Evolutionary conservation across 1,284 basidiomycete species (phyloP), one percentile per base, ranked within the genome.

Genomic region (Ceratobasidium papillatum): DNA sequence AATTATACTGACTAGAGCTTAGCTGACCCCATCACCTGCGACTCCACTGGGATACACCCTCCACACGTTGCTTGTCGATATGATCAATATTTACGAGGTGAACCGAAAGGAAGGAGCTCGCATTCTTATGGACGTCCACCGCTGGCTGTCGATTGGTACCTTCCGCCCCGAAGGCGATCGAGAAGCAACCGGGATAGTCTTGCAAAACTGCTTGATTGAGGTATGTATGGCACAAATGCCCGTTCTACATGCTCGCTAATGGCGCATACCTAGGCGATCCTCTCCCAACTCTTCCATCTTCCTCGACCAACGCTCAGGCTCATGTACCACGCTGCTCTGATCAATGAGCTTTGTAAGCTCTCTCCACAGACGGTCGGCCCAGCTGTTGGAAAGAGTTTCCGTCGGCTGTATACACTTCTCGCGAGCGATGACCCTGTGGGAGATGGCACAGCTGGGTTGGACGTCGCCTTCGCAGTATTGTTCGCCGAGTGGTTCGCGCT

Each of bases 61-160:
- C 19, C 92, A 92, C 30, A 88, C 91, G 9, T 86, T 91, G 32
- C 81, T 98, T 9, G 83, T 90, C n/a, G 96, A 99, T 80, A 88
- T 93, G 59, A 84, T 98, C 71, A 90, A 95, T 78, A 92, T 99
- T 36, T 99, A 94, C 81, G 97, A 99, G 82, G 89, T 98, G 61
- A 99, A 99, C 82, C 89, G 97, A 71, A 98, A 98, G 82, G 97
- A 99, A 80, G 94, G 92, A 78, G 95, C 97, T 1, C 87, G 93
- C 12, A 83, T 98, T 12, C 86, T 99, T 1, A 86, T 99, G 49
- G 92, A 96, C 78, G 90, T 95, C 64, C 94, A 95, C 0, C 92
- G 92, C 79, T 98, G 95, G 93, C 87, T 92, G 65, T 82, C 91
- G 0, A 85, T 87, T 7, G 94, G 94, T 1, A 95, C 94, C 0